These are phyloP conservation scores for Paracorniculantispora psalliotae DNA, from an alignment of 2,329 filamentous ascomycete genomes.

Conservation along the genomic window DNA sequence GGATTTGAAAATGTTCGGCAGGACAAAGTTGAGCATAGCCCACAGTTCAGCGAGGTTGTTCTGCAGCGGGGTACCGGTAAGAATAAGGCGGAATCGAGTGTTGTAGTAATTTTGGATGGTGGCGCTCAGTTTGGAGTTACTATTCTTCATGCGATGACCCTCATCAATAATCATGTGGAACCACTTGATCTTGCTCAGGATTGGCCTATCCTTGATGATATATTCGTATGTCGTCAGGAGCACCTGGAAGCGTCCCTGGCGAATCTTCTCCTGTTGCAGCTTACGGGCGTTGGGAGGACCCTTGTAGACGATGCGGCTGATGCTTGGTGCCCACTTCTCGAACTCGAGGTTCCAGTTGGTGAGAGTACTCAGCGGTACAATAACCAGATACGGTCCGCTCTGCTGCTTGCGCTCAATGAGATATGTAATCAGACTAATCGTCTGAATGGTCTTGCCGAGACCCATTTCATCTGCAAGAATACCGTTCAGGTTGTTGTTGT, in stretches of 20 bases:
- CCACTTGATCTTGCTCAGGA: conserved; percentile 98
- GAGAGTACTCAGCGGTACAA: conserved; percentile 91
- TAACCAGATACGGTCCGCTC: conserved; percentile 87
- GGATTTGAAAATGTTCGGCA: conserved; percentile 98
- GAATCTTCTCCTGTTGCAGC: conserved; percentile 86
- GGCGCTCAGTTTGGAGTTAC: conserved; percentile 89
- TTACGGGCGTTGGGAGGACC: conserved; percentile 86
- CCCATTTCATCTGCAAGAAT: conserved; percentile 99
- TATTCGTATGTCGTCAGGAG: conserved; percentile 97
- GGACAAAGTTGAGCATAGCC: conserved; percentile 96
- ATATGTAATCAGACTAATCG: conserved; percentile 94
- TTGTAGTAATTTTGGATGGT: conserved; percentile 94
- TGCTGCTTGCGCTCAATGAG: conserved; percentile 95
- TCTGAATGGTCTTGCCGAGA: conserved; percentile 98
- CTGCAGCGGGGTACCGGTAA: conserved; percentile 94
- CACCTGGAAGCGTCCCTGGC: conserved; percentile 92
- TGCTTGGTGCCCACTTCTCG: conserved; percentile 93
- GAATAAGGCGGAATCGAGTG: conserved; percentile 90
- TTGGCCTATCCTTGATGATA: conserved; percentile 95
- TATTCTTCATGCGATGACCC: conserved; percentile 99
- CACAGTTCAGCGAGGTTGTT: conserved; percentile 96
- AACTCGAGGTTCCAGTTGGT: conserved; percentile 99
- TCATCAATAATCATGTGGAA: conserved; percentile 99
- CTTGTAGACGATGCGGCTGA: conserved; percentile 91
- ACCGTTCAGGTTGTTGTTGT: conserved; percentile 99